Percentiles rank a stretch among this genome's conserved stretches.
Conservation (phyloP, 805 yeast species). For the Sugiyamaella marilandica region DNA sequence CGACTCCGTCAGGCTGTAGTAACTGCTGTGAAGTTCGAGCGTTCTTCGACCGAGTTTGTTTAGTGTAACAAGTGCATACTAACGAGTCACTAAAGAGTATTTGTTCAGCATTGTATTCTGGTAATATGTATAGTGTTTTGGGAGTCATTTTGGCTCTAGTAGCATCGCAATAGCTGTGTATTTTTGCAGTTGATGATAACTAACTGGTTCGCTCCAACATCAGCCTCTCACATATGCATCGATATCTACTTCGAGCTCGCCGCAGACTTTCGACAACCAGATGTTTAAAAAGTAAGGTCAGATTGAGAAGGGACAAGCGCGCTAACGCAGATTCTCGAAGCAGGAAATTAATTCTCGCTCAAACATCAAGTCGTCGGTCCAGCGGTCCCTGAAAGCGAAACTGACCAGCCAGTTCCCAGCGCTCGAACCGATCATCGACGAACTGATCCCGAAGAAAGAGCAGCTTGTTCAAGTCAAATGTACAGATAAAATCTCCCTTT, state of each 20-base stretch:
- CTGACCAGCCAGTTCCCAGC: conserved; percentile 67
- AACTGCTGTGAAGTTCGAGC: no score
- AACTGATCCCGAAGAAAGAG: conserved; percentile 81
- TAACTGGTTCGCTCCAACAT: no score
- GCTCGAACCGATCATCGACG: conserved; percentile 74
- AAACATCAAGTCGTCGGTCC: conserved; percentile 90
- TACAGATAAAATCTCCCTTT: conserved; percentile 81
- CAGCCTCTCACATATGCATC: no score
- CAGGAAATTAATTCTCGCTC: conserved; percentile 89
- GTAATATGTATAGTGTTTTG: no score
- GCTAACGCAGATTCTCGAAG: conserved; percentile 52
- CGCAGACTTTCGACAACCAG: background rate
- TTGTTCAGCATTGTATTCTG: no score
- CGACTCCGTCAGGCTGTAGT: no score
- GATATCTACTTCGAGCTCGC: no score
- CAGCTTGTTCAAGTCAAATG: conserved; percentile 78
- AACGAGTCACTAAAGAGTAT: no score
- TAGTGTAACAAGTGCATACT: no score
- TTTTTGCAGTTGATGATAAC: no score
- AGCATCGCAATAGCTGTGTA: background rate
- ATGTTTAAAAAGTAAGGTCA: conserved; percentile 23
- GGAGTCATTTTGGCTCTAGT: no score
- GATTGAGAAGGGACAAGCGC: background rate
- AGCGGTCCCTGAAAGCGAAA: conserved; percentile 75
- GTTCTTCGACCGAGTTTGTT: no score